A percentile compares a stretch with the other conserved stretches of the same genome.
Conservation (phyloP, 2,329 filamentous ascomycete genomes). For the Claviceps monticola region DNA sequence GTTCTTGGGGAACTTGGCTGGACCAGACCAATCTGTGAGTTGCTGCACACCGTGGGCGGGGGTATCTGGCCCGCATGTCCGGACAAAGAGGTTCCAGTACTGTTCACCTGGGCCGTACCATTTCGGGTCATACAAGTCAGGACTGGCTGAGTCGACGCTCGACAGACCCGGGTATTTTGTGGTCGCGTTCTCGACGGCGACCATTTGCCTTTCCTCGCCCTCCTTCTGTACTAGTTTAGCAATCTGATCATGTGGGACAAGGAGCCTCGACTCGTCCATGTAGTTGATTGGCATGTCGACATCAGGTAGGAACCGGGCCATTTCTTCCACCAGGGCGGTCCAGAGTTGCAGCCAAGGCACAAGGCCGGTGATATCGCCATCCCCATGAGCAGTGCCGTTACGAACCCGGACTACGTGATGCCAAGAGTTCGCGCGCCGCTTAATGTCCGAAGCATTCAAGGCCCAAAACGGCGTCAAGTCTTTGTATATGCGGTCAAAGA, state of each 20-base stretch:
- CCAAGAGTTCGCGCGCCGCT: conserved; percentile 27
- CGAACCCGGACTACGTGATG: conserved; percentile 34
- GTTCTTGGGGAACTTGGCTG: conserved; percentile 20
- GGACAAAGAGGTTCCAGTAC: conserved; percentile 46
- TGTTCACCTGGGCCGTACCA: conserved; percentile 32
- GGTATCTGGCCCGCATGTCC: conserved; percentile 41
- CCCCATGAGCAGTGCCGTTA: conserved; percentile 24
- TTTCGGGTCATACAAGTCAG: conserved; percentile 27
- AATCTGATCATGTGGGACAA: conserved; percentile 45
- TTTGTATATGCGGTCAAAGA: conserved; percentile 50
- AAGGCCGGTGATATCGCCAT: conserved; percentile 25
- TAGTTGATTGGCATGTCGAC: conserved; percentile 55
- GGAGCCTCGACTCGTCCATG: conserved; percentile 48
- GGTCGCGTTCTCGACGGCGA: conserved; percentile 27
- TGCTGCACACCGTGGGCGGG: conserved; percentile 16
- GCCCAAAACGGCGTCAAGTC: conserved; percentile 49
- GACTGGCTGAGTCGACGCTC: conserved; percentile 20
- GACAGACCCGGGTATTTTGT: conserved; percentile 28
- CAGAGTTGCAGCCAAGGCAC: conserved; percentile 34
- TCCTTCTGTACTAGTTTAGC: conserved; percentile 35
- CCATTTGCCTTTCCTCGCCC: conserved; percentile 27
- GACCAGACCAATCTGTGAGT: conserved; percentile 22
- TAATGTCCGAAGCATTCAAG: conserved; percentile 28
- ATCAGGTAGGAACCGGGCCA: conserved; percentile 42
- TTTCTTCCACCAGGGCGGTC: conserved; percentile 35